These are phyloP conservation scores for Zymoseptoria ardabiliae DNA, from an alignment of 2,329 filamentous ascomycete genomes.

Conservation along the genomic window DNA sequence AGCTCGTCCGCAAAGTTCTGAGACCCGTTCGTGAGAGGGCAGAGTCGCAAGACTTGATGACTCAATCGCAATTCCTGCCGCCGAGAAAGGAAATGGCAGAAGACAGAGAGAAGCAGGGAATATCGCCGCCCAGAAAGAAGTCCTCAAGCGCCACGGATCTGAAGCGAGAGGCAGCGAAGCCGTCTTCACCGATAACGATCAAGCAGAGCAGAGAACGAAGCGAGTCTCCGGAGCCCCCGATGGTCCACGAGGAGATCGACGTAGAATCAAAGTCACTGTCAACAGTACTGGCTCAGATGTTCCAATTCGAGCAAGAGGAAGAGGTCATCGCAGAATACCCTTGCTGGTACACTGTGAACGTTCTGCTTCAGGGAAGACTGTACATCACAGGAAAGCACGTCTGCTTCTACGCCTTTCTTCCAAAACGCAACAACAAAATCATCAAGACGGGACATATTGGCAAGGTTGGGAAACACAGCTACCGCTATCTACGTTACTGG, in stretches of 20 bases:
- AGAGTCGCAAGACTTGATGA: constrained; percentile 29
- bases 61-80: constrained; percentile 26
- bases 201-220: constrained; percentile 18
- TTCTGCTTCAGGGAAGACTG: constrained; percentile 87
- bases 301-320: constrained; percentile 72
- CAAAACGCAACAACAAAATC: constrained; percentile 73
- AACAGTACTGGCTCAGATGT: constrained; percentile 50
- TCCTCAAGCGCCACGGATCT: constrained; percentile 57
- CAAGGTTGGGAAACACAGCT: constrained; percentile 83
- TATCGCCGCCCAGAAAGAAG: constrained; percentile 45
- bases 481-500: constrained; percentile 85
- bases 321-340: constrained; percentile 87
- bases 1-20: constrained; percentile 58
- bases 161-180: constrained; percentile 43
- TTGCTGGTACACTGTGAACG: constrained; percentile 87
- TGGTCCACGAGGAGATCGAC: not conserved
- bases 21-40: constrained; percentile 40
- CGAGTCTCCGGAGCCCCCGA: not conserved
- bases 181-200: constrained; percentile 19
- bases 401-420: constrained; percentile 96
- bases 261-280: constrained; percentile 9
- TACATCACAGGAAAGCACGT: constrained; percentile 91
- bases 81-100: constrained; percentile 12
- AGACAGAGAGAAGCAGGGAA: constrained; percentile 30
- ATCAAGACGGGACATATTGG: constrained; percentile 82